Percentiles rank a stretch among this genome's conserved stretches.
These are phyloP conservation scores for Gonium pectorale DNA, from an alignment of 139 green algal genomes.

Conservation along the genomic window DNA sequence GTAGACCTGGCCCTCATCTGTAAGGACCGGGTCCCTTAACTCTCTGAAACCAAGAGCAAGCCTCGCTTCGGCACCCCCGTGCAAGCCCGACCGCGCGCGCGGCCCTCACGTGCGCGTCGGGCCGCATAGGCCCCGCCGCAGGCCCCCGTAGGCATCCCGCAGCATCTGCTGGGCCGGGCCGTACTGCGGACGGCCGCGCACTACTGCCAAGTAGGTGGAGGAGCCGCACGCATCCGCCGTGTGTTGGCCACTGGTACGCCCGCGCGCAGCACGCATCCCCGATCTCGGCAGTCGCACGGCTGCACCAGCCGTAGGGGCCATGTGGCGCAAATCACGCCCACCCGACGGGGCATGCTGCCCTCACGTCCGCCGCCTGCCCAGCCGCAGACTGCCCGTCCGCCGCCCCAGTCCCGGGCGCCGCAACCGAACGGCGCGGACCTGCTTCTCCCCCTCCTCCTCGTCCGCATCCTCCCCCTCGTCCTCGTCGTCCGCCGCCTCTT, in stretches of 20 bases:
- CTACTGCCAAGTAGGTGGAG: not conserved
- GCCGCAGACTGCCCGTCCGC: not conserved
- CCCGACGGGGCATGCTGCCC: not conserved
- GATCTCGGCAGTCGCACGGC: not conserved
- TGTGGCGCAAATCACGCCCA: not conserved
- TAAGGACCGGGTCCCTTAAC: too few species aligned
- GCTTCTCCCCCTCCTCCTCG: not conserved
- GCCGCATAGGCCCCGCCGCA: too few species aligned
- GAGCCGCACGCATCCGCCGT: not conserved
- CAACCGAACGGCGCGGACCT: not conserved
- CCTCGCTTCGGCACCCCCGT: too few species aligned
- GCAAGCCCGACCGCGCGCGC: too few species aligned
- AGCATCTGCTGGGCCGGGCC: too few species aligned
- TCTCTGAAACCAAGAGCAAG: too few species aligned
- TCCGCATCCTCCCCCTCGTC: not conserved
- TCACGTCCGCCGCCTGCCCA: conserved; percentile 8
- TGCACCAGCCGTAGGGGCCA: not conserved
- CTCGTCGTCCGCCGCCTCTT: not conserved
- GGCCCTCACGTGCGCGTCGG: too few species aligned
- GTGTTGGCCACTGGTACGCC: not conserved
- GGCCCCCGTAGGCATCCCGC: too few species aligned
- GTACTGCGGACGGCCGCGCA: too few species aligned
- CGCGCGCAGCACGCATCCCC: not conserved
- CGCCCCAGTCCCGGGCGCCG: conserved; percentile 16
- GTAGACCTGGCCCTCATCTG: too few species aligned